Evolutionary conservation across 139 green algal species (phyloP).

Genomic region (Ettlia oleoabundans): DNA sequence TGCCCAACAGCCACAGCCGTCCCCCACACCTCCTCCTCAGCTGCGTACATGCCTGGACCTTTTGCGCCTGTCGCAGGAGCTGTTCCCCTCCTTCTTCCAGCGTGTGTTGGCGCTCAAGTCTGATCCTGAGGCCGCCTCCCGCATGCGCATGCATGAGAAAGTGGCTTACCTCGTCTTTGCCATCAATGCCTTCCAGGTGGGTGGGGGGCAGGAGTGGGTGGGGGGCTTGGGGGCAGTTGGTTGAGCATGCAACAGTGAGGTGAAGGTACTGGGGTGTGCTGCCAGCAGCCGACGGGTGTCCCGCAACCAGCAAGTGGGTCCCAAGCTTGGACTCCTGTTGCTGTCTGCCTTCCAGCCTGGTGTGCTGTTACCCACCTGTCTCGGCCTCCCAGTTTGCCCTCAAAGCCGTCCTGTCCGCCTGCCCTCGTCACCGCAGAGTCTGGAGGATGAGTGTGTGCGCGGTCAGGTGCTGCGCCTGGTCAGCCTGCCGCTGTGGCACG

Average conservation of each 20-base stretch:
- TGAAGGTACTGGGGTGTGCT: too few species aligned
- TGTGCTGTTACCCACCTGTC: too few species aligned
- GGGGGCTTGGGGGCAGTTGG: not conserved
- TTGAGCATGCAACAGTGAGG: not conserved
- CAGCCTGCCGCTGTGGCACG: slow-evolving; percentile 88
- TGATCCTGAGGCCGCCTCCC: not conserved
- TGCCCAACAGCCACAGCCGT: too few species aligned
- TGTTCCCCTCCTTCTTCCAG: slow-evolving; percentile 80
- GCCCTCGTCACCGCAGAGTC: too few species aligned
- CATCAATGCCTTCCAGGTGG: slow-evolving; percentile 86
- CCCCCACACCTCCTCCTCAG: not conserved
- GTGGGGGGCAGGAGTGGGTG: not conserved
- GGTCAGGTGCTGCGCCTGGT: slow-evolving; percentile 67
- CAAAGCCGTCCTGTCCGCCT: too few species aligned
- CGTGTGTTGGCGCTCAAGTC: slow-evolving; percentile 70
- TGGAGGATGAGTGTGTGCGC: slow-evolving; percentile 90
- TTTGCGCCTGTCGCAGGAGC: slow-evolving; percentile 52
- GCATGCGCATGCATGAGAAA: slow-evolving; percentile 62
- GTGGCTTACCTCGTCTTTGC: slow-evolving; percentile 86
- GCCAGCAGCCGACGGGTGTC: too few species aligned
- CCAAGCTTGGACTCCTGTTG: too few species aligned
- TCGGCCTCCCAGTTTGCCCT: too few species aligned
- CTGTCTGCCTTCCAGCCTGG: too few species aligned
- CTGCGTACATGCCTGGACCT: not conserved
- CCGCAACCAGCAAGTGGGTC: too few species aligned